Evolutionary conservation across 2,329 filamentous ascomycete genomes (phyloP).

Genomic region (Trichoderma sp.): DNA sequence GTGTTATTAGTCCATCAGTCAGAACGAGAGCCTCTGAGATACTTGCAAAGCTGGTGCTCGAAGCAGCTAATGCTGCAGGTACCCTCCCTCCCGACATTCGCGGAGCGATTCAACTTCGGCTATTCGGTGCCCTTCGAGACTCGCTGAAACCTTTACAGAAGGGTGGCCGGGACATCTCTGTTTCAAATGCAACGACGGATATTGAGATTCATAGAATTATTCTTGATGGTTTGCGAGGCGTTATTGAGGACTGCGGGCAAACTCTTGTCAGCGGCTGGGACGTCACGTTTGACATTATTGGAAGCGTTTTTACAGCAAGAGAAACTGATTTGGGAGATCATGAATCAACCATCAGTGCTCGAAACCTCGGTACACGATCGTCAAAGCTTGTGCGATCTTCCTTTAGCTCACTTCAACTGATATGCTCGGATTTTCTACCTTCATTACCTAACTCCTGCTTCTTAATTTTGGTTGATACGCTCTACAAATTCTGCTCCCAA

Average conservation of each 20-base stretch:
- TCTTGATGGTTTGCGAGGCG: conserved; percentile 74
- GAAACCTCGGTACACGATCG: conserved; percentile 55
- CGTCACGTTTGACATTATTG: conserved; percentile 79
- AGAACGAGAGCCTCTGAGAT: conserved; percentile 63
- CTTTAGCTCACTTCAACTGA: conserved; percentile 85
- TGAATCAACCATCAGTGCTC: conserved; percentile 31
- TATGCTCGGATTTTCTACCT: conserved; percentile 90
- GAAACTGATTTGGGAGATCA: conserved; percentile 36
- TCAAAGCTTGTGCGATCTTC: conserved; percentile 77
- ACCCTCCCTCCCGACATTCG: conserved; percentile 50
- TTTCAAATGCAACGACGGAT: conserved; percentile 62
- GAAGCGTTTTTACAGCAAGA: conserved; percentile 67
- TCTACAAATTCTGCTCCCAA: conserved; percentile 87
- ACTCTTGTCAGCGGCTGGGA: conserved; percentile 80
- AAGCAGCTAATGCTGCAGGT: conserved; percentile 57
- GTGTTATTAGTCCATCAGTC: conserved; percentile 49
- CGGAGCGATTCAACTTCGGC: conserved; percentile 66
- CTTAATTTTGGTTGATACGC: conserved; percentile 76
- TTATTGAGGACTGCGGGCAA: conserved; percentile 88
- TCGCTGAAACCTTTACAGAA: conserved; percentile 57
- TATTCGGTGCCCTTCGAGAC: conserved; percentile 64
- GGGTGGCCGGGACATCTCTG: conserved; percentile 50
- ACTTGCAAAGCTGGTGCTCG: conserved; percentile 56
- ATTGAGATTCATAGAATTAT: conserved; percentile 77
- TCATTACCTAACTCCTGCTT: conserved; percentile 70